Conservation (phyloP, 176 grass and related monocot genomes). For the Bolboschoenus planiculmis region DNA sequence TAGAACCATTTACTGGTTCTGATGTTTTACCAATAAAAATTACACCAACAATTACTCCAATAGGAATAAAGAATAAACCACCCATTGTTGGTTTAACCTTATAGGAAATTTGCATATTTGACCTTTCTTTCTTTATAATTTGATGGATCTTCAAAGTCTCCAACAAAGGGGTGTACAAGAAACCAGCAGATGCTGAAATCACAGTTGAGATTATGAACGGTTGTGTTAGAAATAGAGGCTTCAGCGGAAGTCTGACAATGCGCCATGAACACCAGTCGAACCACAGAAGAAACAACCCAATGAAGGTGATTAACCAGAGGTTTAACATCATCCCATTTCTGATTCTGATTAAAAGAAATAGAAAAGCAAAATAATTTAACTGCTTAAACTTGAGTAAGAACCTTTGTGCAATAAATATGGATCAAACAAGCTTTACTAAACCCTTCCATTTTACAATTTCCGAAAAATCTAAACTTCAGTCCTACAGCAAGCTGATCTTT, state of each 20-base stretch:
- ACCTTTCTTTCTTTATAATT: constrained; percentile 52
- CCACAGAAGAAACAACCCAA: constrained; percentile 62
- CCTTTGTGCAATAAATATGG: constrained; percentile 15
- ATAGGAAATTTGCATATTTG: constrained; percentile 41
- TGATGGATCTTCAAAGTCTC: constrained; percentile 69
- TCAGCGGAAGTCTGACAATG: constrained; percentile 86
- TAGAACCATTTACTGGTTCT: constrained; percentile 53
- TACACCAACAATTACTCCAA: constrained; percentile 72
- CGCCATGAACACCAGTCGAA: constrained; percentile 93
- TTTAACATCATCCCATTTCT: constrained; percentile 65
- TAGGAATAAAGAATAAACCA: constrained; percentile 77
- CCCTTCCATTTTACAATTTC: constrained; percentile 4
- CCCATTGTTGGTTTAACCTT: constrained; percentile 76
- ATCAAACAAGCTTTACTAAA: neutral
- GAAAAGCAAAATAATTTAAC: constrained; percentile 13
- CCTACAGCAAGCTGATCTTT: neutral
- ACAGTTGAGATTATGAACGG: constrained; percentile 78
- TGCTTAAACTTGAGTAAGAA: constrained; percentile 30
- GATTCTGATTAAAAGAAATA: constrained; percentile 60
- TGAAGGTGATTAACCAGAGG: constrained; percentile 56
- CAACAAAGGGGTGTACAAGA: constrained; percentile 68
- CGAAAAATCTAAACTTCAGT: neutral
- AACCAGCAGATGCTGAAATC: constrained; percentile 69
- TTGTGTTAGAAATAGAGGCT: constrained; percentile 70
- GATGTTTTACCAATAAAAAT: constrained; percentile 40